Base-by-base conservation (phyloP, 2,329 filamentous ascomycete species). In the Pseudopyricularia javanii region DNA sequence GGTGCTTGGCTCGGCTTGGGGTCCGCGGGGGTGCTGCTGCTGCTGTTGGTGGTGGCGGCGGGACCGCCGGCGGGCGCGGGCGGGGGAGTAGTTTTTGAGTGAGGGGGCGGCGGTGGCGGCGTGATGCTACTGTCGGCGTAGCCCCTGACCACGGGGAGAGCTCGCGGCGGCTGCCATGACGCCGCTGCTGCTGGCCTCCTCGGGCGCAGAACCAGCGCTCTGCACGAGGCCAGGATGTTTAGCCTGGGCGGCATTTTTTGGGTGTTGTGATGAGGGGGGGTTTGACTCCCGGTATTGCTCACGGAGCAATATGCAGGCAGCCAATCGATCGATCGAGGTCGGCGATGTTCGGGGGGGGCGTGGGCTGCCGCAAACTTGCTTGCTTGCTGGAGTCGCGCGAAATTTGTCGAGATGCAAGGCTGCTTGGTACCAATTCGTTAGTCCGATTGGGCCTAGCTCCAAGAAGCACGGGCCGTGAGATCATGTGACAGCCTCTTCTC, bases 231-330 rank as follows among this genome's bases (percentile, higher is more conserved):
- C 58, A 74, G 71, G 40, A 80, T 58, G 56, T 73, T 75, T 59
- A 79, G 65, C 65, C 76, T 71, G 54, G 79, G 73, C 59, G 78
- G 72, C 79, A 83, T 83, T 11, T 54, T 55, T 65, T 47, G 50
- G 50, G 54, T 49, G 14, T 43, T 3, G 7, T 7, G 37, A 3
- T 56, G 56, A 53, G 30, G 55, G 50, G 49, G 51, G 4, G 4
- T 9, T 30, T 30, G 28, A 4, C 28, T 4, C 28, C 28, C 28
- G 40, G 40, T 45, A 45, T 45, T 45, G 40, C 40, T 45, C 40
- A 24, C 40, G 40, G 40, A 45, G 40, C 40, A 45, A 45, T 45
- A 45, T 45, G 40, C 40, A 11, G 20, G 20, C 40, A 45, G 12
- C 11, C 40, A 20, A 45, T 45, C 40, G 40, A 45, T 45, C 40